These are phyloP conservation scores for Curvularia spicifera DNA, from an alignment of 2,329 filamentous ascomycete genomes.

Conservation along the genomic window DNA sequence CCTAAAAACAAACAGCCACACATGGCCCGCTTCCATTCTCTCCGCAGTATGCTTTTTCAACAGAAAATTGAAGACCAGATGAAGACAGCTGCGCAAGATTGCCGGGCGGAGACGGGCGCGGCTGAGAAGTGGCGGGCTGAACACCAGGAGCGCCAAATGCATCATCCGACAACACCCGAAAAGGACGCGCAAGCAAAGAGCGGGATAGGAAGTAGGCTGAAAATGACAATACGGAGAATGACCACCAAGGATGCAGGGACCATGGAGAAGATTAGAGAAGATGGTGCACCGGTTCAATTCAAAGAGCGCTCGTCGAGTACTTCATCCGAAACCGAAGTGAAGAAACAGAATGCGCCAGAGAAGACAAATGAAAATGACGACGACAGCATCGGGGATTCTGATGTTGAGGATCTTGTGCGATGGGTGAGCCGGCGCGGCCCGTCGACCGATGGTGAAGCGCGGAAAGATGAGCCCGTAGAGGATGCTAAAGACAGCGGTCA, in stretches of 20 bases:
- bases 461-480: conserved; percentile 6
- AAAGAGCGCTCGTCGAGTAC: conserved; percentile 34
- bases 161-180: conserved; percentile 36
- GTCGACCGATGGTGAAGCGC: conserved; percentile 37
- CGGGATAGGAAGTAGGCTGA: conserved; percentile 34
- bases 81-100: conserved; percentile 23
- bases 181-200: conserved; percentile 24
- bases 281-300: conserved; percentile 20
- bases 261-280: conserved; percentile 35
- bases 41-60: conserved; percentile 44
- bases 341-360: conserved; percentile 8
- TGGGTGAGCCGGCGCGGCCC: conserved; percentile 44
- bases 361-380: conserved; percentile 23
- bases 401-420: conserved; percentile 43
- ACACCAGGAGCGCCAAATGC: conserved; percentile 36
- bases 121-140: conserved; percentile 37
- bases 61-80: conserved; percentile 41
- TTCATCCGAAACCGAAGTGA: conserved; percentile 31
- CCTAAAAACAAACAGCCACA: conserved; percentile 32
- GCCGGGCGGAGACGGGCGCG: conserved; percentile 27
- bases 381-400: conserved; percentile 39
- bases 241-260: conserved; percentile 37
- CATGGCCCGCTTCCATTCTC: conserved; percentile 44
- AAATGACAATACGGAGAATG: conserved; percentile 35
- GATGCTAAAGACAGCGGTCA: conserved; percentile 32